A percentile compares a stretch with the other conserved stretches of the same genome.
Evolutionary conservation across 2,329 filamentous ascomycete genomes (phyloP).

Genomic region (Seiridium unicorne): DNA sequence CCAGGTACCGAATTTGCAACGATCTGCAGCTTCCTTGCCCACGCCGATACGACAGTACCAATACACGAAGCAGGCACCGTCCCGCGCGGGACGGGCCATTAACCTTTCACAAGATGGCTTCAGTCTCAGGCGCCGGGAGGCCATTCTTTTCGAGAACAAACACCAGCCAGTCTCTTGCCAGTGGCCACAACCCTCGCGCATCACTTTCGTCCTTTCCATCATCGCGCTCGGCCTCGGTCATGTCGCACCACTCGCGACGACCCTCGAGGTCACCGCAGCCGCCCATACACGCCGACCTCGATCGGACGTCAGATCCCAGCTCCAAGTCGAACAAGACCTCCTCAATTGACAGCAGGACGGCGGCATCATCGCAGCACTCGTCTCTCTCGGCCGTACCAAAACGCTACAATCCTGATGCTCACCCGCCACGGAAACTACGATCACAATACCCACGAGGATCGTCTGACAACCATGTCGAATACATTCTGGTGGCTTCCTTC

Average conservation of each 20-base stretch:
- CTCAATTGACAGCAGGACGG: constrained; percentile 47
- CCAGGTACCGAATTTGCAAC: neutral
- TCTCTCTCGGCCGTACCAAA: constrained; percentile 50
- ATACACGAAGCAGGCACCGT: neutral
- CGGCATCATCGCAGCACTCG: constrained; percentile 58
- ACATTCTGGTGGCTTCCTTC: constrained; percentile 95
- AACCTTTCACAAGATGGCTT: constrained; percentile 31
- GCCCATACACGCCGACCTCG: constrained; percentile 44
- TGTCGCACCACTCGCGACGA: constrained; percentile 49
- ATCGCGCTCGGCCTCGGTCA: constrained; percentile 56
- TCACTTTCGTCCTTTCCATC: constrained; percentile 66
- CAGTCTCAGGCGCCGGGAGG: constrained; percentile 33
- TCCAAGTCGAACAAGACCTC: constrained; percentile 56
- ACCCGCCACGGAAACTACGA: constrained; percentile 56
- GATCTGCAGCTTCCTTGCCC: neutral
- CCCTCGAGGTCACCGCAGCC: constrained; percentile 56
- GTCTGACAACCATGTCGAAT: constrained; percentile 93
- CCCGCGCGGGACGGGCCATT: neutral
- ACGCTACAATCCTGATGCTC: constrained; percentile 48
- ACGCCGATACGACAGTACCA: constrained; percentile 3
- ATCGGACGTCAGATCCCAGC: constrained; percentile 58
- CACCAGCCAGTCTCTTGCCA: constrained; percentile 32
- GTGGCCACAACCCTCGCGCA: constrained; percentile 36
- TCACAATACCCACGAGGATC: constrained; percentile 76
- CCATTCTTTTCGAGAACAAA: constrained; percentile 42